Evolutionary conservation across 768 basidiomycete species (phyloP).

Genomic region (Suillus spraguei): DNA sequence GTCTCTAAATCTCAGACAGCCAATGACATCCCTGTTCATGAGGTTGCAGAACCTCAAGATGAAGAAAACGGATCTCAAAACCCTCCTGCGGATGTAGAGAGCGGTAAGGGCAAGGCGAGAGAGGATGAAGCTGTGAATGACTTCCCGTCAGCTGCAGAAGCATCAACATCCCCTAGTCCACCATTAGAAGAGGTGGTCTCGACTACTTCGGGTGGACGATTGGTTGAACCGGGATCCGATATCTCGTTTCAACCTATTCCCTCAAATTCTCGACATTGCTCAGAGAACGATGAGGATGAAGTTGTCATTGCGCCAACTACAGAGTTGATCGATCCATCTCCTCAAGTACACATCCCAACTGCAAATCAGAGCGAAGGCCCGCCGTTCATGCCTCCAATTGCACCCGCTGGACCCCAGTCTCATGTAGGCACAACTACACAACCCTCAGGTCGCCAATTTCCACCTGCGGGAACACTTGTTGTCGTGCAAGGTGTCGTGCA

Average conservation of each 20-base stretch:
- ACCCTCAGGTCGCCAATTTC: conserved; percentile 49
- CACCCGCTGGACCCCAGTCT: conserved; percentile 14
- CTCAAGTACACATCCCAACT: conserved; percentile 13
- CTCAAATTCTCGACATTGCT: neutral
- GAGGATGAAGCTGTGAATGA: conserved; percentile 17
- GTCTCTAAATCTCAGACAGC: conserved; percentile 34
- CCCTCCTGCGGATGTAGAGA: conserved; percentile 23
- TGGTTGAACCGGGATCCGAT: conserved; percentile 19
- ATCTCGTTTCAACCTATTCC: neutral
- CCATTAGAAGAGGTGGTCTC: conserved; percentile 9
- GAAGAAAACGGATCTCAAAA: conserved; percentile 33
- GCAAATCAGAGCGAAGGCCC: conserved; percentile 17
- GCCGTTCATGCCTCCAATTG: conserved; percentile 17
- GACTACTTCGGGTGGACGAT: conserved; percentile 8
- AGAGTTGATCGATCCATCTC: conserved; percentile 12
- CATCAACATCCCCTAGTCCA: neutral
- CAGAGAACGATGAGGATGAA: conserved; percentile 21
- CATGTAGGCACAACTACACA: conserved; percentile 26
- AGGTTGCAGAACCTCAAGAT: conserved; percentile 22
- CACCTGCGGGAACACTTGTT: conserved; percentile 76
- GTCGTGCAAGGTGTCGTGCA: conserved; percentile 86
- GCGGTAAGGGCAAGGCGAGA: conserved; percentile 37
- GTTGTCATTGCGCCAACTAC: conserved; percentile 24
- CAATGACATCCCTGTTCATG: conserved; percentile 18
- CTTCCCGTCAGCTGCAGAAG: neutral